Base-by-base conservation (phyloP, 2,329 filamentous ascomycete species). In the Fusarium pseudonygamai region DNA sequence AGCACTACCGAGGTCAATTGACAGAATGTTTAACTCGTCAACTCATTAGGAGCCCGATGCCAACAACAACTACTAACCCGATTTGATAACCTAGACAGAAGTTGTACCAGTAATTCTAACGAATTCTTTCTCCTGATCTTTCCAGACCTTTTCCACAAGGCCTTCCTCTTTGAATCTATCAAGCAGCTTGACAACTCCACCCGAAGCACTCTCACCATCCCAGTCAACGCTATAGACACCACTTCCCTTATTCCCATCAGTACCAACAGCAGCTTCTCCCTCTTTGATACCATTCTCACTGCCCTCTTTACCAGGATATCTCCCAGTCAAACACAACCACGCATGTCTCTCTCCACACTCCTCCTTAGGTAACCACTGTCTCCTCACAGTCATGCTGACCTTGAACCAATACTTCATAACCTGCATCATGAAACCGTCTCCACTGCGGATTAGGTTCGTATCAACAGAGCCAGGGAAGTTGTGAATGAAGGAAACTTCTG, bases 391-490 rank as follows among this genome's bases (percentile, higher is more conserved):
- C 13, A 67, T 53, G 2, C 39, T 55, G 20, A 74, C 3, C 36
- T 69, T 68, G 55, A 72, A 70, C 20, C 55, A 50, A n/a, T 69
- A 64, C 57, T 75, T 75, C 22, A 72, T 46, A 24, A 47, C 40
- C n/a, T 56, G 64, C 67, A 79, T 65, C 56, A 71, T 45, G 11
- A 67, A 18, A 2, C 75, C 76, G 14, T 74, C 74, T 7, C 71
- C 77, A 7, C 34, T 56, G 3, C 75, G 64, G 18, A 77, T 78
- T 0, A 79, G 52, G 36, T 74, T 69, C 18, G 79, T 80, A 42
- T 80, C 60, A 12, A 81, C 78, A 4, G 71, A 55, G 3, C 78
- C 79, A 15, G 79, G 79, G 50, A 75, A 80, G 50, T 76, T 78
- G 63, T 81, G 79, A 7, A 80, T 74, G 45, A 81, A 80, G 6